Percentiles rank a stretch among this genome's conserved stretches.
These are phyloP conservation scores for Talaromyces rugulosus DNA, from an alignment of 2,329 filamentous ascomycete genomes.

Conservation along the genomic window DNA sequence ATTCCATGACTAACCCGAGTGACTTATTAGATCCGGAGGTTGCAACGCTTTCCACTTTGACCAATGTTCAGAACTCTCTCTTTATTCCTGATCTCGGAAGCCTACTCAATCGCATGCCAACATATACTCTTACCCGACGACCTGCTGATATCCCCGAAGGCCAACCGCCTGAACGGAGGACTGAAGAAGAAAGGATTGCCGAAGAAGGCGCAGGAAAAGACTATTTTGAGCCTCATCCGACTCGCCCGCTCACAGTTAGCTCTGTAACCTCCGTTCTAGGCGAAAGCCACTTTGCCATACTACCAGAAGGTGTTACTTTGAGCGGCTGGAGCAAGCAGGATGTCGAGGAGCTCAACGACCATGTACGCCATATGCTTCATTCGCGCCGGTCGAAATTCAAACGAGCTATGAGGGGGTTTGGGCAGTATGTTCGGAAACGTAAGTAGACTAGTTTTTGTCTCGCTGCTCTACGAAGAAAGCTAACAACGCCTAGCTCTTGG, in stretches of 20 bases:
- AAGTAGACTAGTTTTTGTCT: constrained; percentile 27
- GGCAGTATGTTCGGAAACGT: constrained; percentile 70
- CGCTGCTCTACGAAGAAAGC: not conserved
- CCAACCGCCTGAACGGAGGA: not conserved
- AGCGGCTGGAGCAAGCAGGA: constrained; percentile 73
- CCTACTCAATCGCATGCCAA: constrained; percentile 71
- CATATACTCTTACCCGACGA: constrained; percentile 65
- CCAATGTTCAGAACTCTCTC: constrained; percentile 85
- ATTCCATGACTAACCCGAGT: not conserved
- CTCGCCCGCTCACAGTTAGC: constrained; percentile 33
- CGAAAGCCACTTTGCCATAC: constrained; percentile 70
- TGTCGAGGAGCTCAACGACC: constrained; percentile 73
- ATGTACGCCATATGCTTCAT: constrained; percentile 83
- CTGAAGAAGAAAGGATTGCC: constrained; percentile 18
- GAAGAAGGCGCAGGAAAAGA: constrained; percentile 17
- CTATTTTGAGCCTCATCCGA: constrained; percentile 10
- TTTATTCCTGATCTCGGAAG: constrained; percentile 78
- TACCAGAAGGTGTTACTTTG: constrained; percentile 68
- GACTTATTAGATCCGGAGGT: constrained; percentile 68
- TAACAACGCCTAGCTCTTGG: constrained; percentile 56
- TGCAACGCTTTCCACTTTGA: constrained; percentile 74
- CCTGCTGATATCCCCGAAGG: constrained; percentile 30
- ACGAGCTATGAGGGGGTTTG: constrained; percentile 72
- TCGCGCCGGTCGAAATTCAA: constrained; percentile 76
- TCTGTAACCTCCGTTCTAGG: constrained; percentile 66